Conservation (phyloP, 208 protist genomes). For the Acanthamoeba comandoni region DNA sequence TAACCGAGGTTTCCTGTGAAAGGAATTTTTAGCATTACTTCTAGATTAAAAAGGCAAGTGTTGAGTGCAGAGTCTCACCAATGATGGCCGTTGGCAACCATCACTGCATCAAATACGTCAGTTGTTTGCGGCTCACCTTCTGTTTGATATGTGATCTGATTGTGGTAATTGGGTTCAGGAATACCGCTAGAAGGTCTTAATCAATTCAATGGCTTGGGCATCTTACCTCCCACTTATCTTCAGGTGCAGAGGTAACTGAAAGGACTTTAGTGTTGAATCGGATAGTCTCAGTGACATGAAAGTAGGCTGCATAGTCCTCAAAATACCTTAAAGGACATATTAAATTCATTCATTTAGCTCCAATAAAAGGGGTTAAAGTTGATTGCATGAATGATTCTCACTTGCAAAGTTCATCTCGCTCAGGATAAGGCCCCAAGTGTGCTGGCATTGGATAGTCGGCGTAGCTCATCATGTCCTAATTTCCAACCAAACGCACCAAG, state of each 20-base stretch:
- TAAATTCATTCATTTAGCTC: no score
- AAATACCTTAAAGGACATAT: constrained; percentile 28
- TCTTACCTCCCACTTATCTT: no score
- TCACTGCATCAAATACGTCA: constrained; percentile 25
- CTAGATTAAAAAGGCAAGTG: no score
- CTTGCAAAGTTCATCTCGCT: constrained; percentile 23
- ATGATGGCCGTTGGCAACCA: constrained; percentile 43
- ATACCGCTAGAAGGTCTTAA: no score
- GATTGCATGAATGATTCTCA: no score
- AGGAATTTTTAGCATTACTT: no score
- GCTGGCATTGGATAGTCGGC: constrained; percentile 46
- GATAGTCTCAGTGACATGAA: constrained; percentile 16
- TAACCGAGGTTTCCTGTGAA: constrained; percentile 30
- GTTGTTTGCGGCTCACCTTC: background rate
- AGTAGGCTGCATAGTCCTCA: constrained; percentile 26
- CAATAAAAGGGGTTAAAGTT: no score
- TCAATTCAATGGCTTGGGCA: no score
- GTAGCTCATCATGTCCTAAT: constrained; percentile 71
- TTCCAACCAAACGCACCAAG: no score
- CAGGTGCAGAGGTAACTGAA: no score
- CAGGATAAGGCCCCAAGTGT: constrained; percentile 13
- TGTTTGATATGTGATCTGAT: constrained; percentile 28
- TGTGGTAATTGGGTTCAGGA: no score
- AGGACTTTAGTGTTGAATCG: constrained; percentile 22
- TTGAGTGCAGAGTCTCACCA: no score